These are phyloP conservation scores for Laburnicola sp. DNA, from an alignment of 2,329 filamentous ascomycete species.

Conservation along the genomic window DNA sequence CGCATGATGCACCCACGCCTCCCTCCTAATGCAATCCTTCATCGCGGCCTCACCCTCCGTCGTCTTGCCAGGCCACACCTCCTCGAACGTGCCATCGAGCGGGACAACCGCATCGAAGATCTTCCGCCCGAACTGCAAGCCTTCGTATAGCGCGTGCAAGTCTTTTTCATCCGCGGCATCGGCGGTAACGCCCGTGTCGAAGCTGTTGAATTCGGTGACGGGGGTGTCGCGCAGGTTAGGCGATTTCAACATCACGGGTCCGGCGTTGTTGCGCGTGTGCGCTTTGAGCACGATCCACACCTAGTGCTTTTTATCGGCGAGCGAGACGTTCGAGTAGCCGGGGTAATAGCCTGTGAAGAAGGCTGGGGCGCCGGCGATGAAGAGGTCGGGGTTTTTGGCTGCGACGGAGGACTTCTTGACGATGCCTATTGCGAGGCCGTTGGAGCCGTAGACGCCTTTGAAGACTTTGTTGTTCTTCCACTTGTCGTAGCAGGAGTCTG, in stretches of 20 bases:
- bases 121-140: conserved; percentile 56
- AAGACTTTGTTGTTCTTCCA: conserved; percentile 44
- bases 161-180: conserved; percentile 60
- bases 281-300: conserved; percentile 61
- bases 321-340: conserved; percentile 53
- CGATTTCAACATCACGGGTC: conserved; percentile 62
- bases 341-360: conserved; percentile 60
- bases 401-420: conserved; percentile 45
- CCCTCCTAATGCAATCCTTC: conserved; percentile 34
- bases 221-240: conserved; percentile 65
- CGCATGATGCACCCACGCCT: conserved; percentile 57
- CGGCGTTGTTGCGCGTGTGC: conserved; percentile 62
- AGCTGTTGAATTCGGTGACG: conserved; percentile 50
- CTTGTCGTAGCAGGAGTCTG: conserved; percentile 51
- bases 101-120: conserved; percentile 44
- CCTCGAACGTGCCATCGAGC: conserved; percentile 50
- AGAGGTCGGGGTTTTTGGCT: conserved; percentile 54
- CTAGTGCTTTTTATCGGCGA: conserved; percentile 50
- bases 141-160: conserved; percentile 58
- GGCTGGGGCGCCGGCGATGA: conserved; percentile 58
- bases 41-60: conserved; percentile 50
- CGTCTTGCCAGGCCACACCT: conserved; percentile 54
- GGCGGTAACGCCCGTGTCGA: conserved; percentile 56
- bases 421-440: conserved; percentile 57
- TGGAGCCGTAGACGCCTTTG: conserved; percentile 53